Evolutionary conservation across 148 eudicot genomes (phyloP).

Genomic region (Silene conica): DNA sequence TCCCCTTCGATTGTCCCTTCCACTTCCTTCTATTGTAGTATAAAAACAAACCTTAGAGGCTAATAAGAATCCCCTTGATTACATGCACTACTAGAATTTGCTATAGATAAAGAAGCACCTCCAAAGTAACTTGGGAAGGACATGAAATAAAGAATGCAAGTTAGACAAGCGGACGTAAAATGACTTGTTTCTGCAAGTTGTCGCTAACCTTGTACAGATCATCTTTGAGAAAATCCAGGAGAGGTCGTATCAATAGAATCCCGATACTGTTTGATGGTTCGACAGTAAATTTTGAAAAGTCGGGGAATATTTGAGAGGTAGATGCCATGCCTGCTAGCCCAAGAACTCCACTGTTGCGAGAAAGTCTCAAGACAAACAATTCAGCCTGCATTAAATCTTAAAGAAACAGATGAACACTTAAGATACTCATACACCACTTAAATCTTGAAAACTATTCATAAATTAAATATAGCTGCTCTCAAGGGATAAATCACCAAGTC

Average conservation of each 20-base stretch:
- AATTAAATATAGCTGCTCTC: background rate
- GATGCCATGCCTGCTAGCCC: conserved; percentile 99
- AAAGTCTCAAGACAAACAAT: conserved; percentile 78
- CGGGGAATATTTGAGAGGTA: conserved; percentile 52
- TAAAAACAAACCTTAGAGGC: background rate
- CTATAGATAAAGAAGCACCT: background rate
- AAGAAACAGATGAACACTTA: conserved; percentile 12
- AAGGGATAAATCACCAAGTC: background rate
- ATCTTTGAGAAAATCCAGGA: conserved; percentile 71
- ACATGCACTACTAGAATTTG: background rate
- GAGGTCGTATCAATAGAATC: conserved; percentile 73
- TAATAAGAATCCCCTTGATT: background rate
- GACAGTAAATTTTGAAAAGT: conserved; percentile 29
- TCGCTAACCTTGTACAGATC: conserved; percentile 74
- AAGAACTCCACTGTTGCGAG: conserved; percentile 95
- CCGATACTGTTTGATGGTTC: conserved; percentile 38
- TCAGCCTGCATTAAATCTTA: conserved; percentile 61
- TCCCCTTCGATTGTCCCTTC: background rate
- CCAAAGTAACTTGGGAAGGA: conserved; percentile 3
- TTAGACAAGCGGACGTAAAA: conserved; percentile 9
- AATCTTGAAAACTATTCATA: background rate
- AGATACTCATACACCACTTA: background rate
- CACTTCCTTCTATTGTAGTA: background rate
- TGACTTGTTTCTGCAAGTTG: background rate
- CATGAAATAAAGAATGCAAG: background rate